Base-by-base conservation (phyloP, 345 rosid genomes). In the Excoecaria cochinchinensis region DNA sequence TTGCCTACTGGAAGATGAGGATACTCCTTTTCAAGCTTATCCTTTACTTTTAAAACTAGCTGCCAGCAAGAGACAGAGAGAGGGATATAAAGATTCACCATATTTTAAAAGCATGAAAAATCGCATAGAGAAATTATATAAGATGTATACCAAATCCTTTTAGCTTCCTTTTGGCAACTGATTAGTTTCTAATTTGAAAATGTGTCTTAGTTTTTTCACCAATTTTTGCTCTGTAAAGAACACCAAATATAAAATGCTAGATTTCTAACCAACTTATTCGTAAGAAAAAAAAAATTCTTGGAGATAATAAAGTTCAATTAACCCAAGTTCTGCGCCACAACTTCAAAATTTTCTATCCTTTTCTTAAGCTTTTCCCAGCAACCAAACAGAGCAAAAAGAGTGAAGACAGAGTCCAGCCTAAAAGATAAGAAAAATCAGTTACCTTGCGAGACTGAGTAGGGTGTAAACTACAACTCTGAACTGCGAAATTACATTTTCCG, bases 31-130 rank as follows among this genome's bases (percentile, higher is more conserved):
- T 81, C 88, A 78, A 93, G 97, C 82, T 80, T 86, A 81, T 86
- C 67, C 78, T 90, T 91, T 0, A 91, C 97, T 87, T 95, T 90
- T 79, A 85, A 69, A 83, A 90, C 94, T 78, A 92, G 81, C 94
- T 95, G 87, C 86, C 79, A 58, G 87, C 86, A 78, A 58, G 16
- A 44, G 22, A 65, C 12, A 70, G 19, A 53, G 48, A 36, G 47
- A 4, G 6, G 56, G 48, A 36, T 40, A 65, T 19, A 25, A 16
- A 64, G 22, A n/a, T n/a, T 42, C 48, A n/a, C 51, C 42, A 36
- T 16, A 63, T 11, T 24, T 59, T 53, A n/a, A 55, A 31, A 44
- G 7, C 36, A 25, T 8, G 24, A 66, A 21, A 51, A 19, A 74
- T 16, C 47, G 11, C 12, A 36, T 47, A 50, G 19, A 16, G 31